Evolutionary conservation across 257 asterid genomes (phyloP).

Genomic region (Cruciata laevipes): DNA sequence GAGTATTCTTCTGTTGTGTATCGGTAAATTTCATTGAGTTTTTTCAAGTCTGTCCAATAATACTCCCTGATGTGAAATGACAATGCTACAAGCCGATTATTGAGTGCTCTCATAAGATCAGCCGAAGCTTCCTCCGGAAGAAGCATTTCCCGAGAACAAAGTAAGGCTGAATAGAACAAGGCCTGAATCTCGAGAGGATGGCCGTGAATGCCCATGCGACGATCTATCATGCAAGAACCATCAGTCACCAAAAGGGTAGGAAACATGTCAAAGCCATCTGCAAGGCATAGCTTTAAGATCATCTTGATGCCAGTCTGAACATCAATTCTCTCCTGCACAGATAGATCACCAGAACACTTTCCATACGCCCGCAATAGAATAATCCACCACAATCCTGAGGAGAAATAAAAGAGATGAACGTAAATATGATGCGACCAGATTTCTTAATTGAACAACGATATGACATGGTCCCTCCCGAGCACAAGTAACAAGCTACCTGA

Average conservation of each 20-base stretch:
- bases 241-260: constrained; percentile 75
- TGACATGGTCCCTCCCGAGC: not conserved
- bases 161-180: constrained; percentile 62
- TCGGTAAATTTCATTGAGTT: constrained; percentile 67
- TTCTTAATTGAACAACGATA: not conserved
- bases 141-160: constrained; percentile 77
- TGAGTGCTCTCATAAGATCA: constrained; percentile 55
- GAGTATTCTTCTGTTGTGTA: constrained; percentile 81
- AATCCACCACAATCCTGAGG: constrained; percentile 79
- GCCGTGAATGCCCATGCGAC: constrained; percentile 87
- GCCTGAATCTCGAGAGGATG: constrained; percentile 89
- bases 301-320: constrained; percentile 75
- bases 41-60: constrained; percentile 71
- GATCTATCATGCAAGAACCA: constrained; percentile 87
- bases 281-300: constrained; percentile 66
- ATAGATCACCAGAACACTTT: constrained; percentile 65
- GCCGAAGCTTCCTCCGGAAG: constrained; percentile 60
- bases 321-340: constrained; percentile 72
- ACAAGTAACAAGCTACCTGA: constrained; percentile 43
- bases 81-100: constrained; percentile 62
- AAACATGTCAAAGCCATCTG: constrained; percentile 84
- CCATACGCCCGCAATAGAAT: constrained; percentile 76
- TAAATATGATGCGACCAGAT: not conserved
- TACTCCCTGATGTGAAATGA: constrained; percentile 81
- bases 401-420: not conserved